These are phyloP conservation scores for Phylloporus sp. DNA, from an alignment of 768 basidiomycete species.

Conservation along the genomic window DNA sequence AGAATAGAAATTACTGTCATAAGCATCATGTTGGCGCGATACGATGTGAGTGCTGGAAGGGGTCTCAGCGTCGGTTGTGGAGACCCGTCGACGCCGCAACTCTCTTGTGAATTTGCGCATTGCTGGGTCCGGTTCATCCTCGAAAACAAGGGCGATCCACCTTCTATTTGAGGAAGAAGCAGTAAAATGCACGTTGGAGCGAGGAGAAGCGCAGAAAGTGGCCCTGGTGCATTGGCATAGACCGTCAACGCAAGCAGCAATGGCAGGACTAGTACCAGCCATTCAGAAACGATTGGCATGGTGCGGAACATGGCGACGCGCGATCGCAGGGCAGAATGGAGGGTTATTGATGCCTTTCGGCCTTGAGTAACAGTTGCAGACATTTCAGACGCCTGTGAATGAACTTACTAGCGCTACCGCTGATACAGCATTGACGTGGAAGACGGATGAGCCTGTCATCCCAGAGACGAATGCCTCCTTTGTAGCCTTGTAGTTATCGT, in stretches of 20 bases:
- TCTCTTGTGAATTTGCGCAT: background rate
- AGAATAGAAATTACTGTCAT: conserved; percentile 89
- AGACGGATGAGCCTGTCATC: conserved; percentile 64
- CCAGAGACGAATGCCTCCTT: conserved; percentile 85
- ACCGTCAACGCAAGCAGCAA: conserved; percentile 80
- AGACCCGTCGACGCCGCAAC: background rate
- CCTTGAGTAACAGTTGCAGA: conserved; percentile 15
- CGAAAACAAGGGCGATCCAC: conserved; percentile 53
- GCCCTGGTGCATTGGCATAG: conserved; percentile 54
- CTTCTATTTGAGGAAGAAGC: conserved; percentile 38
- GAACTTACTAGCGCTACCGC: conserved; percentile 56
- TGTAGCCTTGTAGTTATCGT: conserved; percentile 56
- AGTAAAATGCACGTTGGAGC: conserved; percentile 44
- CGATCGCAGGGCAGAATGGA: conserved; percentile 60
- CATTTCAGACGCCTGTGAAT: background rate
- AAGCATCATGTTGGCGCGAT: conserved; percentile 92
- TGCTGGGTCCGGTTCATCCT: conserved; percentile 15
- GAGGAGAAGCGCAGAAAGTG: conserved; percentile 49
- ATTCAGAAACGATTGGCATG: conserved; percentile 49
- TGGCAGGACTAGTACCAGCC: conserved; percentile 65
- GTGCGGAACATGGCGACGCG: conserved; percentile 39
- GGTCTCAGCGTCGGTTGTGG: conserved; percentile 28
- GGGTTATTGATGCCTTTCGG: conserved; percentile 61
- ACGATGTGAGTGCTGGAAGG: conserved; percentile 77
- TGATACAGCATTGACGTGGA: conserved; percentile 67